Evolutionary conservation across 345 rosid genomes (phyloP).

Genomic region (Citrus glauca): DNA sequence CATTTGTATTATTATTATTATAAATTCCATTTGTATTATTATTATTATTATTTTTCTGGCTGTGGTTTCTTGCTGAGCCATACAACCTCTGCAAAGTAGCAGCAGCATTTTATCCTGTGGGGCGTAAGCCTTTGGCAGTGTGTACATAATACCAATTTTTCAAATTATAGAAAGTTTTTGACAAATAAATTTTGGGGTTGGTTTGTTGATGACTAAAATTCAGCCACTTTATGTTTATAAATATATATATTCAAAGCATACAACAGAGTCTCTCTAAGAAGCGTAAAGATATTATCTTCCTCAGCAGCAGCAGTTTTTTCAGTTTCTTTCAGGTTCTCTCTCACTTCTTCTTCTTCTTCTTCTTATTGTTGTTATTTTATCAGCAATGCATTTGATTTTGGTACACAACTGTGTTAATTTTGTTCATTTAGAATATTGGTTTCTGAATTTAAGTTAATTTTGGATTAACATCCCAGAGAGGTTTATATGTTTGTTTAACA

Average conservation of each 20-base stretch:
- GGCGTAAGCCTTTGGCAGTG: not conserved
- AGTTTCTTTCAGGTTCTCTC: slow-evolving; percentile 2
- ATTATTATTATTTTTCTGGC: not conserved
- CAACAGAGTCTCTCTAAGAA: not conserved
- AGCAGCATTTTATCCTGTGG: not conserved
- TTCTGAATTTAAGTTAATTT: not conserved
- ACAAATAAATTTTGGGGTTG: not conserved
- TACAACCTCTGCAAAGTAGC: not conserved
- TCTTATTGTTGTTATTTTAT: not conserved
- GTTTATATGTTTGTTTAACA: not conserved
- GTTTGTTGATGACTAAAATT: not conserved
- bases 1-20: not conserved
- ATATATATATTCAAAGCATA: not conserved
- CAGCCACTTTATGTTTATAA: not conserved
- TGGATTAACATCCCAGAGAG: not conserved
- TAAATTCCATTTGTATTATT: too few species aligned
- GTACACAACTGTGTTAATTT: not conserved
- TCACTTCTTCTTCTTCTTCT: too few species aligned
- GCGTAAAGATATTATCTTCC: not conserved
- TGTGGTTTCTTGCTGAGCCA: not conserved
- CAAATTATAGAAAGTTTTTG: not conserved
- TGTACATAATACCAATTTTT: not conserved
- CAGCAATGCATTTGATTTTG: not conserved
- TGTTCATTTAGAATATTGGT: not conserved
- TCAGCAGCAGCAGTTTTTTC: not conserved